phyloP scores from a whole-genome alignment of 225 moss, liverwort and hornwort species.

The Anthoceros angustus region DNA sequence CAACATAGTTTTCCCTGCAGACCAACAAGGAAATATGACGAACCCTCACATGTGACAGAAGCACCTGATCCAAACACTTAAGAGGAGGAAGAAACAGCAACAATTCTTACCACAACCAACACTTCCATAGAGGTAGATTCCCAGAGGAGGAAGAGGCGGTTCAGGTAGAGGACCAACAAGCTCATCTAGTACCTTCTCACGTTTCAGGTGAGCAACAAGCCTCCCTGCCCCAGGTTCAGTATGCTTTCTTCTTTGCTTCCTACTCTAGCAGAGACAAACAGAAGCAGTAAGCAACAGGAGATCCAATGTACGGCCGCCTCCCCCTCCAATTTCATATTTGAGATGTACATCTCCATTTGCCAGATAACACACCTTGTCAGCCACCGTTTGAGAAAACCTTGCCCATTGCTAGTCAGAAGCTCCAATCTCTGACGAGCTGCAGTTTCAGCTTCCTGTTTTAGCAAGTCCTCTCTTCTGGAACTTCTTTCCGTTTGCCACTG shows the following conservation, averaged over 20 bases:
- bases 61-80: neutral
- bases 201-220: constrained; percentile 70
- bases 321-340: neutral
- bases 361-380: constrained; percentile 5
- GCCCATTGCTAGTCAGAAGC: constrained; percentile 18
- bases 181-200: constrained; percentile 63
- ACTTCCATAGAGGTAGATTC: constrained; percentile 79
- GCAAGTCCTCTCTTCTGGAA: constrained; percentile 12
- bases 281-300: neutral
- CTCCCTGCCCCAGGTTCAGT: constrained; percentile 77
- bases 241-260: constrained; percentile 50
- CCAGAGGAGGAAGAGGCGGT: constrained; percentile 57
- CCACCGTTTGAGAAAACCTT: constrained; percentile 25
- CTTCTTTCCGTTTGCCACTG: constrained; percentile 29
- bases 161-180: constrained; percentile 57
- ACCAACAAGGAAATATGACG: constrained; percentile 2
- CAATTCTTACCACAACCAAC: constrained; percentile 71
- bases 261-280: constrained; percentile 33
- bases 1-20: constrained; percentile 71
- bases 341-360: neutral
- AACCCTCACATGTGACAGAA: neutral
- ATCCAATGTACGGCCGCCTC: neutral
- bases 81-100: neutral
- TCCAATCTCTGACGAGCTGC: constrained; percentile 23
- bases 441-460: constrained; percentile 28